Evolutionary conservation across 2,329 filamentous ascomycete genomes (phyloP), one percentile per base, ranked within the genome.

Genomic region (Penicillium sumatraense): DNA sequence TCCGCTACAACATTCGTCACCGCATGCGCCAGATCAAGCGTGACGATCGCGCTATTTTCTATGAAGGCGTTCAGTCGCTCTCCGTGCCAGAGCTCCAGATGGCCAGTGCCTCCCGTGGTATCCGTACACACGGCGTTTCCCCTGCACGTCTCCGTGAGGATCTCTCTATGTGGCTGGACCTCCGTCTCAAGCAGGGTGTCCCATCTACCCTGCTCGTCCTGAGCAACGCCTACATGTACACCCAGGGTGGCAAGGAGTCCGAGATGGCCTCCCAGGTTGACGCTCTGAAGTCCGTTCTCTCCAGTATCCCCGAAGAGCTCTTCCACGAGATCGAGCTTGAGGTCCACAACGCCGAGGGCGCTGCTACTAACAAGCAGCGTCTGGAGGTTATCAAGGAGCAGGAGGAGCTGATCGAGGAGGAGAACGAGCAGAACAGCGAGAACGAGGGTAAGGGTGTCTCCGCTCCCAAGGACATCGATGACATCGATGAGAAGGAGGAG

Each of bases 261-360:
- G 91, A 96, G 68, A 90, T 95, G 68, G 87, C 89, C 27, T 90
- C 86, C 58, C 93, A 98, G 78, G 92, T 99, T 56, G 93, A 97
- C 64, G 92, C 95, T 0, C 85, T 99, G 46, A 91, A 93, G 57
- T 90, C 92, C 52, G 95, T 99, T 5, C 81, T 99, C 36, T 96
- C 91, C 36, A 93, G 90, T 57, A 98, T 99, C 59, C 95, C 95
- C 3, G 95, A 99, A 76, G 95, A 99, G 75, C 83, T 99, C 36
- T 99, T 96, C 90, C 95, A 99, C 82, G 95, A 99, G 81, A 97
- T 99, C 61, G 95, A 98, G 78, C 89, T 99, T 27, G 95, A 99
- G 79, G 92, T 99, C 9, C 91, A 97, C 82, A 96, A 89, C 58
- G 93, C 93, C 46, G 95, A 99, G 78, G 95, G 95, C 58, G 93